Base-by-base conservation (phyloP, 192 early-diverging fungal species). In the Backusella morwellensis region DNA sequence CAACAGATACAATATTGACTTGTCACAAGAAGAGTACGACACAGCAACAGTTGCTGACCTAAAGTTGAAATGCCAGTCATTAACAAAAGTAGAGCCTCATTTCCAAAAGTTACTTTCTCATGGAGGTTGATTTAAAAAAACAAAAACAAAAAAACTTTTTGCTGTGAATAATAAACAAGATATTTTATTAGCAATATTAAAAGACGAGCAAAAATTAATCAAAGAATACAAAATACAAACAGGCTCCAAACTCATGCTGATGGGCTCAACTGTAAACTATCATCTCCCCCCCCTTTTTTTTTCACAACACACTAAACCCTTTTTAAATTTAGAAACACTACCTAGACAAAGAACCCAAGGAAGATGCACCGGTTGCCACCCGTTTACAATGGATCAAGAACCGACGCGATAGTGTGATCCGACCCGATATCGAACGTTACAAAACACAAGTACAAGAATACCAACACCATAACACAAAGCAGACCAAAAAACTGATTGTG, bases 181-280 rank as follows among this genome's bases (percentile, higher is more conserved):
- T 47, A 32, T 3, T 29, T 70, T 17, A 71, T 14, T 71, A 71
- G 70, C 70, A 14, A 26, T 71, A 34, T 71, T 71, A 71, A 71
- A 71, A 71, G 36, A 71, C 23, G 70, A 47, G 5, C 26, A 26
- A 4, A 40, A 71, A 47, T 71, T 71, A 21, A 71, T 71, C 21
- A 71, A 71, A 26, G 36, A 71, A 9, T 71, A 71, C 29, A 71
- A 71, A 47, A 71, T 71, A 26, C 23, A 32, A 71, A 41, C 70
- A 23, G 70, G 70, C 11, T 71, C 70, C 4, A 71, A 71, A 47
- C 26, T 71, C 9, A 71, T 71, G 29, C 12, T 71, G 21, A 71
- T 71, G 70, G 70, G 70, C 0, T 71, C 40, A 38, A 71, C 41
- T 23, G 70, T 71, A 47, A 36, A 11, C 2, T 23, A n/a, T 40